Evolutionary conservation across 805 yeast species (phyloP).

Genomic region (Suhomyces kilbournensis): DNA sequence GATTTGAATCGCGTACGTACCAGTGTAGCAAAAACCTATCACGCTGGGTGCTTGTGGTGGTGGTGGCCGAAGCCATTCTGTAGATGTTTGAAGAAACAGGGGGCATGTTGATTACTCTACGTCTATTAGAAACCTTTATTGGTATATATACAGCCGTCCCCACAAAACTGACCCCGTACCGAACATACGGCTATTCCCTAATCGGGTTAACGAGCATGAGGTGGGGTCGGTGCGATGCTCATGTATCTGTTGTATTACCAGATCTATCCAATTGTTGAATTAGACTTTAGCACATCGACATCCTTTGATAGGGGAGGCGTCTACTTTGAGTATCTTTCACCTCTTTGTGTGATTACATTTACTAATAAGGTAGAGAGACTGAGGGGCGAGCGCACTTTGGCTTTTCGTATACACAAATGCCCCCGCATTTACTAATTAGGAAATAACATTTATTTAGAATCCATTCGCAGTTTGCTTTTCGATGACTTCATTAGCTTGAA

Average conservation of each 20-base stretch:
- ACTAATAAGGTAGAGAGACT: neutral
- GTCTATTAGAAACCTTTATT: too few species aligned
- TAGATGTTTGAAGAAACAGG: neutral
- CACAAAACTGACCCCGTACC: neutral
- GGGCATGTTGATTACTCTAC: neutral
- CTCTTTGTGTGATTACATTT: neutral
- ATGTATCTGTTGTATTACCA: neutral
- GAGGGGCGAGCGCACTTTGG: neutral
- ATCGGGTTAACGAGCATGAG: neutral
- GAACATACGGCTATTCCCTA: neutral
- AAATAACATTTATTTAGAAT: neutral
- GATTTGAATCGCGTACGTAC: conserved; percentile 13
- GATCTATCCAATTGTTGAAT: neutral
- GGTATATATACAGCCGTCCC: neutral
- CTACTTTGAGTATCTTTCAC: neutral
- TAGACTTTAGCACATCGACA: neutral
- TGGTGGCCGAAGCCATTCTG: neutral
- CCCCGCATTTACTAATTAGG: neutral
- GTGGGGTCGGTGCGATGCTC: neutral
- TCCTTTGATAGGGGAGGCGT: neutral
- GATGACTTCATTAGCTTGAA: conserved; percentile 13
- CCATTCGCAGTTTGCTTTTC: neutral
- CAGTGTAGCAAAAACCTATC: conserved; percentile 27
- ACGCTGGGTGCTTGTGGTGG: conserved; percentile 4
- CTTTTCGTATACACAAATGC: neutral